phyloP scores from a whole-genome alignment of 495 filamentous ascomycete species.

The Rhypophila decipiens region DNA sequence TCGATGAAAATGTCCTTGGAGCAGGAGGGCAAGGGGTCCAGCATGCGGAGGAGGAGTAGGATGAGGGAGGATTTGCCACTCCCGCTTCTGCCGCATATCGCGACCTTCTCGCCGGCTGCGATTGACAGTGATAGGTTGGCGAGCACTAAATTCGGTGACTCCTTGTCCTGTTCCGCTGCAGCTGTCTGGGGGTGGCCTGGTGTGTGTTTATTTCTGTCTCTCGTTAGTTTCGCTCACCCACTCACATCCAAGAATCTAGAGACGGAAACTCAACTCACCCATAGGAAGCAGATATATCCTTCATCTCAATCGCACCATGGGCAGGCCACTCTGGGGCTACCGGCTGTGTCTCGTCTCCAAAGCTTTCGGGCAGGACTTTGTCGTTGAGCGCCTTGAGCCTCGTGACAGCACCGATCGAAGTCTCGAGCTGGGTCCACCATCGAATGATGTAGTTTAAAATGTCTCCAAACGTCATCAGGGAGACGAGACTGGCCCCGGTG shows the following conservation, averaged over 20 bases:
- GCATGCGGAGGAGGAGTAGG: slow-evolving; percentile 81
- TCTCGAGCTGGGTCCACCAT: slow-evolving; percentile 37
- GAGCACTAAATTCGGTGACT: neutral
- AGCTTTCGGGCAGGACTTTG: neutral
- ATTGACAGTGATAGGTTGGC: slow-evolving; percentile 1
- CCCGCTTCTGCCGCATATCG: slow-evolving; percentile 4
- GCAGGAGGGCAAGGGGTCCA: slow-evolving; percentile 62
- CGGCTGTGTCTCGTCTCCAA: neutral
- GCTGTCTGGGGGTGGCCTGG: neutral
- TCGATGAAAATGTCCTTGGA: slow-evolving; percentile 16
- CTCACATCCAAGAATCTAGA: neutral
- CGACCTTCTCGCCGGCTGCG: slow-evolving; percentile 2
- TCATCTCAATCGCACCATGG: neutral
- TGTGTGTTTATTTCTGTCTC: neutral
- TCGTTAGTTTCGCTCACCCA: neutral
- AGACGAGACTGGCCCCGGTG: slow-evolving; percentile 21
- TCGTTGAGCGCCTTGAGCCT: slow-evolving; percentile 30
- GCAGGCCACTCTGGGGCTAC: slow-evolving; percentile 2
- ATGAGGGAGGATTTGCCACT: slow-evolving; percentile 85
- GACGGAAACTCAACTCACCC: neutral
- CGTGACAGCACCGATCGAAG: slow-evolving; percentile 39
- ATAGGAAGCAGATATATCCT: slow-evolving; percentile 3
- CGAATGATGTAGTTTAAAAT: neutral
- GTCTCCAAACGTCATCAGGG: slow-evolving; percentile 6
- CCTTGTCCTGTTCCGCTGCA: neutral